Conservation (phyloP, 2,329 filamentous ascomycete species). For the Graphilbum fragrans region DNA sequence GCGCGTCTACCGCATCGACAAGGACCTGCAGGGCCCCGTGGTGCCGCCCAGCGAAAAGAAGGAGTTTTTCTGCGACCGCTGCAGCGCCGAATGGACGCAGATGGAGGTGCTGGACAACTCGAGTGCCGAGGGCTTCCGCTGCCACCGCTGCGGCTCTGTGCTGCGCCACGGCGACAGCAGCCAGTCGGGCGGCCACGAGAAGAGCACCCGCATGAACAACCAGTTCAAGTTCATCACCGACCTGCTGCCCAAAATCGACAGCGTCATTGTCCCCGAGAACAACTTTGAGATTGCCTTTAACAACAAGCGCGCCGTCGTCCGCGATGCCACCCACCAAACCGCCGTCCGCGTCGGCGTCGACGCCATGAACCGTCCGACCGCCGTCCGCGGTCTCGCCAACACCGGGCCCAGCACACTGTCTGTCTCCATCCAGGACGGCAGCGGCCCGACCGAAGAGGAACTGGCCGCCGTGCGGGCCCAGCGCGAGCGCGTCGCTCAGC, state of each 20-base stretch:
- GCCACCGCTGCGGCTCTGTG: conserved; percentile 60
- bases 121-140: conserved; percentile 63
- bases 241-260: conserved; percentile 64
- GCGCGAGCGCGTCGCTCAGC: conserved; percentile 52
- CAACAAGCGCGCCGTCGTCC: conserved; percentile 49
- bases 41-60: conserved; percentile 77
- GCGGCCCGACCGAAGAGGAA: conserved; percentile 55
- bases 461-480: conserved; percentile 51
- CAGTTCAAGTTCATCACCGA: conserved; percentile 71
- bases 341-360: conserved; percentile 48
- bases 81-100: conserved; percentile 75
- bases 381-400: conserved; percentile 56
- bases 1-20: conserved; percentile 77
- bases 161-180: conserved; percentile 56
- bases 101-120: conserved; percentile 77
- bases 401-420: conserved; percentile 57
- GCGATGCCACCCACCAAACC: conserved; percentile 56
- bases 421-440: conserved; percentile 54
- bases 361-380: conserved; percentile 44
- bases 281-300: conserved; percentile 59
- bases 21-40: conserved; percentile 74
- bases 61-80: conserved; percentile 75
- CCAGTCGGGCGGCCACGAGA: conserved; percentile 58
- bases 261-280: conserved; percentile 60
- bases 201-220: conserved; percentile 62